Evolutionary conservation across 202 grass and related monocot species (phyloP), one percentile per base, ranked within the genome.

Genomic region (Schoenoplectus triqueter): DNA sequence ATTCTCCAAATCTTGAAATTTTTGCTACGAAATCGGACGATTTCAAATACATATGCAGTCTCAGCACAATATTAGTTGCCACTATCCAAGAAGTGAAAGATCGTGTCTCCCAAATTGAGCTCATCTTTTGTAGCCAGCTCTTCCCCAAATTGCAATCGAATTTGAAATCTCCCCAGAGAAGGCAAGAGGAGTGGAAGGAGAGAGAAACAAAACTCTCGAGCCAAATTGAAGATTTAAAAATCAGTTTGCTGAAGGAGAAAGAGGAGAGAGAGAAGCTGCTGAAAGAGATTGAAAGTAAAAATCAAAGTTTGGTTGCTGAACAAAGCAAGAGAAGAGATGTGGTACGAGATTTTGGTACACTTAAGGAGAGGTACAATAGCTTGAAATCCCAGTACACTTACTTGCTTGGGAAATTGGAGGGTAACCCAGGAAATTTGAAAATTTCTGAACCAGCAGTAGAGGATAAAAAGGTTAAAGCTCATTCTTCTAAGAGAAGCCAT

Each of bases 51-150:
- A 78, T 98, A 78, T 89, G 85, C 48, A 88, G 88, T 48, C 69
- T 98, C 67, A 98, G 95, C 88, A 98, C 95, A 45, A 98, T 95
- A 40, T 77, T 98, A 11, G 95, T 95, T 59, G 92, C 95, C 73
- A 93, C 88, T 74, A 95, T 98, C 86, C 89, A 98, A 85, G 95
- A 98, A 84, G 89, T 93, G 49, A 98, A 95, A 89, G 92, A 95
- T 79, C 88, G 90, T 20, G 92, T 93, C 46, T 88, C 92, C 39
- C 92, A 98, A 85, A 95, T 98, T 18, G 95, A 98, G 87, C 88
- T 93, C 72, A 89, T 98, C 67, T 93, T 98, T 90, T 98, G 95
- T 82, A 88, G 73, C 68, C 88, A 93, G 87, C 69, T 98, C 22
- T 98, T 95, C 85, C 87, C 95, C 18, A 88, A 89, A 66, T 84